These are phyloP conservation scores for Aspergillus incahuasiensis DNA, from an alignment of 495 filamentous ascomycete species.

Conservation along the genomic window DNA sequence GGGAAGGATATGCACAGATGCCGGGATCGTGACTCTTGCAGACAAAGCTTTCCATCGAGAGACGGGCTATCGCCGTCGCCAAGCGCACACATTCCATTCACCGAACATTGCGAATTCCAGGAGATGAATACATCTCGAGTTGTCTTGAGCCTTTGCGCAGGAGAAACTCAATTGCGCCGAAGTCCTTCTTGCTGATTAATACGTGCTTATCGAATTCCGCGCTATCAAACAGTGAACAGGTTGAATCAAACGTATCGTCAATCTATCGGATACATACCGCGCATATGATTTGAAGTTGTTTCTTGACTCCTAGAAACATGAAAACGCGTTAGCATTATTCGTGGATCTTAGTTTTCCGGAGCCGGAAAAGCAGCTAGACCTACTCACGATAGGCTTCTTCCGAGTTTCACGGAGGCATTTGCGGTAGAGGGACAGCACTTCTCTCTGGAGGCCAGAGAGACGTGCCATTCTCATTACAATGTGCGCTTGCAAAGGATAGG, in stretches of 20 bases:
- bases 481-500: neutral
- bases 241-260: neutral
- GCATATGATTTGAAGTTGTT: slow-evolving; percentile 53
- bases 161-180: slow-evolving; percentile 81
- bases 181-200: slow-evolving; percentile 78
- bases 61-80: neutral
- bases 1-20: neutral
- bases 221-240: slow-evolving; percentile 34
- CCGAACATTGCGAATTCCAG: slow-evolving; percentile 77
- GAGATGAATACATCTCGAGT: slow-evolving; percentile 76
- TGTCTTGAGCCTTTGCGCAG: slow-evolving; percentile 80
- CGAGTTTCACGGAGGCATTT: slow-evolving; percentile 73
- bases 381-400: slow-evolving; percentile 72
- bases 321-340: slow-evolving; percentile 8
- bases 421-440: slow-evolving; percentile 82
- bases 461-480: slow-evolving; percentile 44
- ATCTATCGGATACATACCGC: slow-evolving; percentile 45
- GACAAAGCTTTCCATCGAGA: neutral
- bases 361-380: neutral
- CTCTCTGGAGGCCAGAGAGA: slow-evolving; percentile 84
- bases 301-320: slow-evolving; percentile 41
- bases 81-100: slow-evolving; percentile 14
- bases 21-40: neutral
- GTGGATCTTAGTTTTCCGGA: neutral
- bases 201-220: slow-evolving; percentile 71